Percentiles rank a stretch among this genome's conserved stretches.
Evolutionary conservation across 495 filamentous ascomycete species (phyloP).

Genomic region (Trichoderma asperelloides): DNA sequence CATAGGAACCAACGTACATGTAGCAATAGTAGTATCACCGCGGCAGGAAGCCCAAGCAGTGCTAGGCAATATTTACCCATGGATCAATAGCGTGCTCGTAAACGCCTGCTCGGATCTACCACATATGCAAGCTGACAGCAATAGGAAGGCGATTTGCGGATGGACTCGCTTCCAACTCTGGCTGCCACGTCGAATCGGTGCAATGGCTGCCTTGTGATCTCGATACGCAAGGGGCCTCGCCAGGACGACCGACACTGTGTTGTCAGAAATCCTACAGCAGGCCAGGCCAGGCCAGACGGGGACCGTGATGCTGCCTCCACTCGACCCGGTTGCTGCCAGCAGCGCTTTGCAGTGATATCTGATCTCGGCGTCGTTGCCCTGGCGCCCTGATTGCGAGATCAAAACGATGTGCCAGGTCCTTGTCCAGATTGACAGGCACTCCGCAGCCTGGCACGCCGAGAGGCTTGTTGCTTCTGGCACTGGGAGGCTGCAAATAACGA

Average conservation of each 20-base stretch:
- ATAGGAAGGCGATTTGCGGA: background rate
- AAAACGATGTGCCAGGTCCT: too few relatives aligned
- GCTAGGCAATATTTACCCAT: background rate
- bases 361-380: background rate
- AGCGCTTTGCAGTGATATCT: background rate
- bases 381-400: background rate
- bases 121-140: background rate
- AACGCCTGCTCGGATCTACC: background rate
- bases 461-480: background rate
- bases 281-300: background rate
- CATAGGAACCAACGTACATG: background rate
- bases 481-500: too few relatives aligned
- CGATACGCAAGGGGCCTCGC: conserved; percentile 1
- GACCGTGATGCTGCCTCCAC: background rate
- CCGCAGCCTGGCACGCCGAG: background rate
- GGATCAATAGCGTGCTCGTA: background rate
- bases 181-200: background rate
- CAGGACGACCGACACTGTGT: background rate
- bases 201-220: background rate
- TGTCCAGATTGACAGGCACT: background rate
- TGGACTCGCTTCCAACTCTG: background rate
- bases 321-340: background rate
- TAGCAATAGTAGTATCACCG: background rate
- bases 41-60: too few relatives aligned
- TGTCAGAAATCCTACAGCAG: background rate